These are phyloP conservation scores for Platanus orientalis DNA, from an alignment of 164 flowering plant genomes.

Conservation along the genomic window DNA sequence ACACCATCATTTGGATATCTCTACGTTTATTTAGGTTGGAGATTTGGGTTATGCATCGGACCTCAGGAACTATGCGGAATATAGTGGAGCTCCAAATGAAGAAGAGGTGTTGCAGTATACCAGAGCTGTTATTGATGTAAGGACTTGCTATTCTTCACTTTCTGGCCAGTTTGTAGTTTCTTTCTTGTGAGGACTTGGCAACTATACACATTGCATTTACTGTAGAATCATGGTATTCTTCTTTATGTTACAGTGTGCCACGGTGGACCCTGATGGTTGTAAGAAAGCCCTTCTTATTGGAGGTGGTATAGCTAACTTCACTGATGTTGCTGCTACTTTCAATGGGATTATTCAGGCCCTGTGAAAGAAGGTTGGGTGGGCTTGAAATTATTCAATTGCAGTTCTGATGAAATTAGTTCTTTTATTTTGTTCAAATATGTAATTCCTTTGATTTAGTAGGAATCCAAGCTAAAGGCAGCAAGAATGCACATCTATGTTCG, in stretches of 20 bases:
- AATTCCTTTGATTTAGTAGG: slow-evolving; percentile 30
- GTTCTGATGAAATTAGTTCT: neutral
- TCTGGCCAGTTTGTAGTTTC: neutral
- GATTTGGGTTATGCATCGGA: slow-evolving; percentile 88
- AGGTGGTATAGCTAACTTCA: slow-evolving; percentile 90
- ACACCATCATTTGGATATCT: neutral
- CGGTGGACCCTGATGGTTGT: slow-evolving; percentile 71
- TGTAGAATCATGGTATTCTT: slow-evolving; percentile 3
- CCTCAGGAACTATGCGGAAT: slow-evolving; percentile 92
- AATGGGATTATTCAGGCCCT: slow-evolving; percentile 74
- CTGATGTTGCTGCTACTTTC: slow-evolving; percentile 79
- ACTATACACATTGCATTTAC: neutral
- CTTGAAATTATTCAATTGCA: neutral
- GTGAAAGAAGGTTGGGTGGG: slow-evolving; percentile 58
- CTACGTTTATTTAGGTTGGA: slow-evolving; percentile 52
- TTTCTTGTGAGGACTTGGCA: neutral
- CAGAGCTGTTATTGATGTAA: slow-evolving; percentile 84
- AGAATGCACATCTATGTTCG: slow-evolving; percentile 68
- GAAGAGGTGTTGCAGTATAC: no score
- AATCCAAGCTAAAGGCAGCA: slow-evolving; percentile 76
- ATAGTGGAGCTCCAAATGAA: slow-evolving; percentile 96
- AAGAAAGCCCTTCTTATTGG: slow-evolving; percentile 77
- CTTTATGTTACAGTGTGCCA: slow-evolving; percentile 58
- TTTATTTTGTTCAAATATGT: neutral
- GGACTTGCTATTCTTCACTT: slow-evolving; percentile 11